A percentile compares a stretch with the other conserved stretches of the same genome.
These are phyloP conservation scores for Neonectria sp. DNA, from an alignment of 2,329 filamentous ascomycete species.

Conservation along the genomic window DNA sequence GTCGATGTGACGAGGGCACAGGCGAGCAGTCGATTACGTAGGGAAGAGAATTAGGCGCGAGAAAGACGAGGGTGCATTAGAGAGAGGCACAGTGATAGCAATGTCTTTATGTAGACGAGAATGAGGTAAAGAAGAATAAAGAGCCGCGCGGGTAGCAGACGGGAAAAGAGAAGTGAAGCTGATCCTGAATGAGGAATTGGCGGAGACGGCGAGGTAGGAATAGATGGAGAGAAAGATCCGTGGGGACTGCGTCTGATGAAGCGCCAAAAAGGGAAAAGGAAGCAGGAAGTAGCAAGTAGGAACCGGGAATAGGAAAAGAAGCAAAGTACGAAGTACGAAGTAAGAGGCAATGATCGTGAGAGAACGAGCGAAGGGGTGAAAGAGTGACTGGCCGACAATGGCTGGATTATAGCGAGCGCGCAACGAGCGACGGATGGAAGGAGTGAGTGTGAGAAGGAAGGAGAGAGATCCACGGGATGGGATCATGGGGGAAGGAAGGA, in stretches of 20 bases:
- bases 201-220: constrained; percentile 1
- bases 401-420: constrained; percentile 48
- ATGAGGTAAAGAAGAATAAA: constrained; percentile 15
- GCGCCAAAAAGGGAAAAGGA: constrained; percentile 33
- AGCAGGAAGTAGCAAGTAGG: constrained; percentile 21
- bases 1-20: constrained; percentile 22
- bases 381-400: constrained; percentile 46
- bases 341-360: constrained; percentile 38
- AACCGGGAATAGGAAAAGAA: constrained; percentile 23
- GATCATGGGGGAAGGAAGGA: constrained; percentile 41
- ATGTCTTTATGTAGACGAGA: not conserved
- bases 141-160: constrained; percentile 8
- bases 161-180: constrained; percentile 7
- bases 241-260: constrained; percentile 30
- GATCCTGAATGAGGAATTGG: constrained; percentile 5
- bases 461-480: constrained; percentile 41
- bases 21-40: constrained; percentile 32
- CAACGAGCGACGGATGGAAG: constrained; percentile 36
- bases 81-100: constrained; percentile 7
- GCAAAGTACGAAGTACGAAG: constrained; percentile 11
- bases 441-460: constrained; percentile 30
- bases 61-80: constrained; percentile 31
- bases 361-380: constrained; percentile 42
- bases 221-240: constrained; percentile 27
- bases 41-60: constrained; percentile 34